A percentile compares a stretch with the other conserved stretches of the same genome.
phyloP scores from a whole-genome alignment of 1,139 yeast species.

The Suhomyces bribrorum region DNA sequence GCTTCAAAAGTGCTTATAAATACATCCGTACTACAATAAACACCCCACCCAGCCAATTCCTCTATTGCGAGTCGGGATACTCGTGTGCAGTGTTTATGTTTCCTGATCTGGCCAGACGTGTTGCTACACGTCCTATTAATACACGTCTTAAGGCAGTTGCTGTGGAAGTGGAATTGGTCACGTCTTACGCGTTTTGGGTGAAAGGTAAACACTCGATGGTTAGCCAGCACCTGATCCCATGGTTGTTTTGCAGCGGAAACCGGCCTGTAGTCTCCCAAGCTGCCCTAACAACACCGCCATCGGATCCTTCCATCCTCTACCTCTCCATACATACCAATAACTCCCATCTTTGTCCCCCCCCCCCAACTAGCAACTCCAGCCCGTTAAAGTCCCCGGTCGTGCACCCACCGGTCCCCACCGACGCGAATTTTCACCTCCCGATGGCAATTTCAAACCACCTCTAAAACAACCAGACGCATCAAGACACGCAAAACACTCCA shows the following conservation, averaged over 20 bases:
- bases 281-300: no score
- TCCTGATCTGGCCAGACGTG: slow-evolving; percentile 3
- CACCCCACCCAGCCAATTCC: no score
- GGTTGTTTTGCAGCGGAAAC: no score
- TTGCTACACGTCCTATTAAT: slow-evolving; percentile 4
- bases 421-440: slow-evolving; percentile 3
- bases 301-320: background rate
- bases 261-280: no score
- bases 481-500: slow-evolving; percentile 3
- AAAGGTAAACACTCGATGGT: slow-evolving; percentile 4
- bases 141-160: slow-evolving; percentile 9
- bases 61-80: background rate
- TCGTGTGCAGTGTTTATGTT: background rate
- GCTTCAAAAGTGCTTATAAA: no score
- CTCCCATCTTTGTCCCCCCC: background rate
- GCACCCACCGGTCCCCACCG: slow-evolving; percentile 1
- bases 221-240: slow-evolving; percentile 6
- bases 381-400: slow-evolving; percentile 1
- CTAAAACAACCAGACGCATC: slow-evolving; percentile 2
- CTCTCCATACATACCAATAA: slow-evolving; percentile 3
- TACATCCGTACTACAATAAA: no score
- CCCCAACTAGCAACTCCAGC: background rate
- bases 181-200: slow-evolving; percentile 9
- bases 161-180: slow-evolving; percentile 2
- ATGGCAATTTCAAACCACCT: slow-evolving; percentile 3